A percentile compares a stretch with the other conserved stretches of the same genome.
These are phyloP conservation scores for Epichloe scottii DNA, from an alignment of 2,329 filamentous ascomycete species.

Conservation along the genomic window DNA sequence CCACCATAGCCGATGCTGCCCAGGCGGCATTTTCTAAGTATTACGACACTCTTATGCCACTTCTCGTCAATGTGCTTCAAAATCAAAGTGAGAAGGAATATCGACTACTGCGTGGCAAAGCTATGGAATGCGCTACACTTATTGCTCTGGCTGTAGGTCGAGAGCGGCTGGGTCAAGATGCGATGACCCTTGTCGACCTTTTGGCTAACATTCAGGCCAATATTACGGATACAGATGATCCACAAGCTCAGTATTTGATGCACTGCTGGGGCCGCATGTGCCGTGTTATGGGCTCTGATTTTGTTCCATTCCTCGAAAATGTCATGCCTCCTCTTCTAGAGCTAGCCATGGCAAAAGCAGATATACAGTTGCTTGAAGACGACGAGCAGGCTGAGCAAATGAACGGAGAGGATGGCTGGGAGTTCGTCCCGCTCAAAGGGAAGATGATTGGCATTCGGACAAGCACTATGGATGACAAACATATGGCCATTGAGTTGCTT, in stretches of 20 bases:
- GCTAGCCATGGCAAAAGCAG: constrained; percentile 86
- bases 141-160: constrained; percentile 93
- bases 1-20: constrained; percentile 95
- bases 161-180: constrained; percentile 79
- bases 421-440: constrained; percentile 89
- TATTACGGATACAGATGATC: constrained; percentile 85
- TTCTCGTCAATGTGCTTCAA: constrained; percentile 79
- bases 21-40: constrained; percentile 92
- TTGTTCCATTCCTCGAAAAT: constrained; percentile 79
- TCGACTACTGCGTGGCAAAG: constrained; percentile 82
- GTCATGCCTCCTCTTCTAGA: constrained; percentile 92
- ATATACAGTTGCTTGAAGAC: constrained; percentile 91
- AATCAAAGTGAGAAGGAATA: constrained; percentile 91
- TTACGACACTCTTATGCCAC: constrained; percentile 90
- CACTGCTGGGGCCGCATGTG: constrained; percentile 99
- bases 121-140: constrained; percentile 96
- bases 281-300: constrained; percentile 78
- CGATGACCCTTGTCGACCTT: constrained; percentile 74
- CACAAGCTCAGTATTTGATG: constrained; percentile 90
- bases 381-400: constrained; percentile 88
- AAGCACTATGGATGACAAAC: constrained; percentile 93
- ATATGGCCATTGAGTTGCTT: constrained; percentile 97
- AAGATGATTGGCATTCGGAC: constrained; percentile 99
- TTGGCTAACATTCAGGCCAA: constrained; percentile 75
- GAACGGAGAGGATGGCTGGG: constrained; percentile 94